Base-by-base conservation (phyloP, 2,329 filamentous ascomycete species). In the Cercospora sesami region DNA sequence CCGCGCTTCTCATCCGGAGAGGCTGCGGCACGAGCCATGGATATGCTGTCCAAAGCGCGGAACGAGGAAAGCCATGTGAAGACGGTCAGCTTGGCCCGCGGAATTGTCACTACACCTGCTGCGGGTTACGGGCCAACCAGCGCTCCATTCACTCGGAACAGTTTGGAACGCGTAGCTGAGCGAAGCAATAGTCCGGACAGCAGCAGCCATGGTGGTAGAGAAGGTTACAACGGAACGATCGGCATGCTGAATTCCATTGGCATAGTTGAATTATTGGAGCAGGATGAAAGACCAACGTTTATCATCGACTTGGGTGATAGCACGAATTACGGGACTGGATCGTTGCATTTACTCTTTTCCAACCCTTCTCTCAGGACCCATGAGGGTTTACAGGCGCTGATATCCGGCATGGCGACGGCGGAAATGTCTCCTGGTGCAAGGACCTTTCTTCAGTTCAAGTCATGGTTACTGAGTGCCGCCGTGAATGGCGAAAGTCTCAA, bases 251-350 rank as follows among this genome's bases (percentile, higher is more conserved):
- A 86, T 51, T 85, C 86, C 28, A 83, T 93, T 62, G 89, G 90
- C 26, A 84, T 92, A 9, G 80, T 90, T 21, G 92, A 94, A 77
- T 81, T 94, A 45, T 79, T 95, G 48, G 91, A 94, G 75, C 86
- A 91, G 72, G 92, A 95, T 76, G 87, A 90, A 60, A 83, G 92
- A 58, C 92, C 91, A 2, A 91, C 90, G 0, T 92, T 94, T 73
- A 85, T 94, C 51, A 83, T 94, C 36, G 91, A 94, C 74, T 79
- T 91, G 61, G 82, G 83, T 7, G 87, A 90, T 73, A 78, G 83
- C 1, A 78, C 80, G n/a, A 89, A 89, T 72, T 83, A 82, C 58
- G 81, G 80, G 23, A 81, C 84, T 1, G 84, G 84, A 0, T 82
- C 83, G 1, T 78, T 94, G 42, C 83, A 86, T 31, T 83, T 92